Base-by-base conservation (phyloP, 2,329 filamentous ascomycete species). In the Conoideocrella luteorostrata region DNA sequence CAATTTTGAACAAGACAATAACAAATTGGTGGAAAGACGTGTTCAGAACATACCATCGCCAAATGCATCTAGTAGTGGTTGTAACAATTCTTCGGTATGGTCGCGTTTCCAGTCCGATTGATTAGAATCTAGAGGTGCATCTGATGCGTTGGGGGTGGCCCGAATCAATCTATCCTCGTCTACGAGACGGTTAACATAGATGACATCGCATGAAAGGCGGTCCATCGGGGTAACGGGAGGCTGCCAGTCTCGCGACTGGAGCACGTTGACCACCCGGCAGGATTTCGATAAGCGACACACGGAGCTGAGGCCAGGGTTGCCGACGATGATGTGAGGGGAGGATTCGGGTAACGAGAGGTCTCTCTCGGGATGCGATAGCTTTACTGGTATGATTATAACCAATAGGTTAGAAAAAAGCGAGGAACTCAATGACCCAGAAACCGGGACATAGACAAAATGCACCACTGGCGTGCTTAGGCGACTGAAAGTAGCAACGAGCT, bases 201-300 rank as follows among this genome's bases (percentile, higher is more conserved):
- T 74, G 52, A 80, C 70, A 59, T 79, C 74, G 59, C 75, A 79
- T 47, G 67, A 65, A 56, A 72, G 68, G 58, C 67, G 69, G 61
- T 80, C 76, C 77, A 80, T 80, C 59, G 63, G 71, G 67, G 66
- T 64, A 66, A 68, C 63, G 59, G 66, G 63, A 67, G 70, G 72
- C 74, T 74, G 70, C 75, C 74, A 78, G 75, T 75, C 76, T 72
- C 64, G 61, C 69, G 75, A 78, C 75, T 68, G 75, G 72, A 74
- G 69, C 73, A 69, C 72, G 72, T 72, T 68, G 67, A 65, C 72
- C 72, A 67, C 69, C 56, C 55, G 57, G 56, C 59, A 56, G 40
- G 49, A 44, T 28, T 43, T 24, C 35, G 40, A 40, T 35, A 38
- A 46, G 45, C 44, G 44, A 45, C 32, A 50, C 10, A 35, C 17